A percentile compares a stretch with the other conserved stretches of the same genome.
These are phyloP conservation scores for Camellia japonica DNA, from an alignment of 148 eudicot species.

Conservation along the genomic window DNA sequence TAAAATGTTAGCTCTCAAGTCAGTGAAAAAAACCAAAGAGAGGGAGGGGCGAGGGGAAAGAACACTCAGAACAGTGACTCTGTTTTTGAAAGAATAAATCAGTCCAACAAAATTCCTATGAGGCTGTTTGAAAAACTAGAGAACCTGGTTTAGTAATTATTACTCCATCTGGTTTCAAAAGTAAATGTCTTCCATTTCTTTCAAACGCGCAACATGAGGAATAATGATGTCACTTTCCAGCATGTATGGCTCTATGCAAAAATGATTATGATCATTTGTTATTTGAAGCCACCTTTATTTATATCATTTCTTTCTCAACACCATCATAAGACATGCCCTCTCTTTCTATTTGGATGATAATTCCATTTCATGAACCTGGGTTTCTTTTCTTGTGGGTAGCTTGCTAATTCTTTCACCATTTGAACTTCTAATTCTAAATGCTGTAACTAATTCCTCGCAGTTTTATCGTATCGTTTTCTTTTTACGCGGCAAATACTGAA, in stretches of 20 bases:
- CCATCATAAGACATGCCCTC: background rate
- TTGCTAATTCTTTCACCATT: background rate
- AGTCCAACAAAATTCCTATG: too few species aligned
- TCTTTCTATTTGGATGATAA: background rate
- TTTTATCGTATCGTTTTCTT: constrained; percentile 29
- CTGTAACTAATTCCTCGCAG: constrained; percentile 10
- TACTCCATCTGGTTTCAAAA: background rate
- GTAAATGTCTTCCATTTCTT: background rate
- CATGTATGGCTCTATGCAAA: background rate
- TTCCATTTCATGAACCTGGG: background rate
- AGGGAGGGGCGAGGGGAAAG: too few species aligned
- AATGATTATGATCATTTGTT: background rate
- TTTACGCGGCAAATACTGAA: constrained; percentile 20
- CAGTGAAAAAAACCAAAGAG: too few species aligned
- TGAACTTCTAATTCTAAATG: background rate
- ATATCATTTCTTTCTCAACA: background rate
- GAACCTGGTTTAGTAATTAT: too few species aligned
- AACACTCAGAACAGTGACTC: too few species aligned
- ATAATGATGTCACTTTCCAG: background rate
- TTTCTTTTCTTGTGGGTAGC: background rate
- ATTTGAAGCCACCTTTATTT: too few species aligned
- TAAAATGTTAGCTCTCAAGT: too few species aligned
- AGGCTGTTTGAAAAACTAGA: too few species aligned
- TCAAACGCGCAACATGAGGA: background rate
- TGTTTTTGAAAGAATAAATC: too few species aligned